Conservation (phyloP, 768 basidiomycete genomes). For the Suillus hirtellus region DNA sequence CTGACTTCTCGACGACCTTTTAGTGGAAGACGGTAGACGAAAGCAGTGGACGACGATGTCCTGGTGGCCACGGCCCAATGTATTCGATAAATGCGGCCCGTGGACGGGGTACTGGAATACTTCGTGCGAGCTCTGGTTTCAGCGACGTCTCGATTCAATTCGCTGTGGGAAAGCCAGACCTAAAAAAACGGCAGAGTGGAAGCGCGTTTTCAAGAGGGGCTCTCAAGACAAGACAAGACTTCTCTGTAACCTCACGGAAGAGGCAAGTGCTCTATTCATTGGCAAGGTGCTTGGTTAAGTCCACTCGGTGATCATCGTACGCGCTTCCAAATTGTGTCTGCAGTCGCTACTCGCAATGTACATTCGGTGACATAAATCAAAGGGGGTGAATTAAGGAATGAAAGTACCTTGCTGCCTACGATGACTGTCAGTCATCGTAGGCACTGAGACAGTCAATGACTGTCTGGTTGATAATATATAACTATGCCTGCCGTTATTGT, state of each 20-base stretch:
- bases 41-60: background rate
- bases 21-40: background rate
- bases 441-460: no score
- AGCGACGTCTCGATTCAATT: background rate
- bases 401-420: no score
- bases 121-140: background rate
- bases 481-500: no score
- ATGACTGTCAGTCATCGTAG: no score
- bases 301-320: background rate
- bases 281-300: background rate
- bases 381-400: no score
- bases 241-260: background rate
- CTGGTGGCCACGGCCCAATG: background rate
- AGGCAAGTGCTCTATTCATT: background rate
- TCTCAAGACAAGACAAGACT: background rate
- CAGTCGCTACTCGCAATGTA: background rate
- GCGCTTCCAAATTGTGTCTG: background rate
- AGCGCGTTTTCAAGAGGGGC: background rate
- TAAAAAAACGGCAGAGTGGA: background rate
- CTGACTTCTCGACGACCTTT: background rate
- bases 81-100: background rate
- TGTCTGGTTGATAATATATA: no score
- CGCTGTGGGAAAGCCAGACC: background rate
- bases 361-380: background rate
- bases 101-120: conserved; percentile 1